Evolutionary conservation across 1,284 basidiomycete genomes (phyloP), one percentile per base, ranked within the genome.

Genomic region (Melampsora larici-populina): DNA sequence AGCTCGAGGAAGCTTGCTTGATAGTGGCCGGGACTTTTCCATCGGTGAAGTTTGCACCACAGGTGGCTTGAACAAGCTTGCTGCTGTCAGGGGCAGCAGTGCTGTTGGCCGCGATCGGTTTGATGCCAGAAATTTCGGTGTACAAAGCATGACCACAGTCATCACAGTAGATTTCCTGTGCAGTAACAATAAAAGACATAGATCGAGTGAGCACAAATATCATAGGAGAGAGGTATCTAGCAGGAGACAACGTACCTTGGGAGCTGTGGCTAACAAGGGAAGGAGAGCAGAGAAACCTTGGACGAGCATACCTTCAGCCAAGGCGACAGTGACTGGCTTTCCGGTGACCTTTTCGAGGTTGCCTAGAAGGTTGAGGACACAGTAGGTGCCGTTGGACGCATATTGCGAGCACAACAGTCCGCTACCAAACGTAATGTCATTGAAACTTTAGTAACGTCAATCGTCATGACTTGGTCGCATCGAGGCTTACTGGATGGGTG

Each of bases 361-460:
- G 36, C 33, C n/a, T 3, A 75, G 26, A 4, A 75, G 33, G 9
- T 21, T 49, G 4, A 49, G 63, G 26, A 68, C 43, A 67, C 65
- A 75, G 18, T 24, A 75, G 26, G 21, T 66, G 21, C 5, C 17
- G n/a, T 75, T 51, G n/a, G 48, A 33, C 6, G 40, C 66, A 18
- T 66, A 29, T 33, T 75, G 63, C 15, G 64, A 58, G 31, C 73
- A 75, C 43, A 67, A 8, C n/a, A 67, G 11, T 18, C 55, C 33
- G 15, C 73, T 75, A 36, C 18, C 36, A 43, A 29, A 6, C 15
- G 49, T 36, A 36, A 49, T 15, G 62, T 6, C 18, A 33, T 40
- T 33, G 58, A 17, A 33, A 62, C 5, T 13, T n/a, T 40, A 67
- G n/a, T 18, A 40, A 66, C 1, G 67, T 62, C 36, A 9, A 36